Base-by-base conservation (phyloP, 2,329 filamentous ascomycete genomes). In the Colletotrichum graminicola region DNA sequence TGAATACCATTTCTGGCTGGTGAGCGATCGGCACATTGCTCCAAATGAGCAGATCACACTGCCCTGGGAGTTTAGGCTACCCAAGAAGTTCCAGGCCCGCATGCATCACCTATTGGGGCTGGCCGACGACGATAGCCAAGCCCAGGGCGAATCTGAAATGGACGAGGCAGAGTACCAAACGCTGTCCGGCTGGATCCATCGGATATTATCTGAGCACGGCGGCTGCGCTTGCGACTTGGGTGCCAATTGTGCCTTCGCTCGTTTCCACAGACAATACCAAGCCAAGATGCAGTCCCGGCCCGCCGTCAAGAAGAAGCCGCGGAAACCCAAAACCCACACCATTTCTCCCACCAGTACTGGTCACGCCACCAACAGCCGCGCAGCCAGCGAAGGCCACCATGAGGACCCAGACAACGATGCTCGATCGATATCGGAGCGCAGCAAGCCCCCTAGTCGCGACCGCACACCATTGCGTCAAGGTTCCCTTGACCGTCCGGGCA, bases 1-100 rank as follows among this genome's bases (percentile, higher is more conserved):
- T 1, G 92, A 95, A 74, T 97, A 95, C 78, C 94, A 96, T 78
- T 97, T 98, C 80, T 98, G 95, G 89, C 91, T 98, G 74, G 90
- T 97, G 71, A 94, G 94, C 76, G 93, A 93, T 75, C 89, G 92
- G 64, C 87, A 91, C 47, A 94, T 98, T 67, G 81, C 87, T 21
- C 84, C 90, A 1, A 85, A 87, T 51, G 89, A 91, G 76, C 89
- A 90, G 76, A 89, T 88, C 76, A 93, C 85, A 34, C 88, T 86
- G 75, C 88, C 84, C 64, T 94, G 86, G 93, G 93, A 90, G 77
- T 95, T 87, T 82, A 89, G 81, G 74, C 88, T 87, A 75, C 88
- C 84, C 76, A 92, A 85, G 78, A 88, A 83, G 73, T 82, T 85
- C 2, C 84, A 84, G 65, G 79, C 82, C 5, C 85, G 88, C 41